These are phyloP conservation scores for Boletus vermiculosoides DNA, from an alignment of 768 basidiomycete species.

Conservation along the genomic window DNA sequence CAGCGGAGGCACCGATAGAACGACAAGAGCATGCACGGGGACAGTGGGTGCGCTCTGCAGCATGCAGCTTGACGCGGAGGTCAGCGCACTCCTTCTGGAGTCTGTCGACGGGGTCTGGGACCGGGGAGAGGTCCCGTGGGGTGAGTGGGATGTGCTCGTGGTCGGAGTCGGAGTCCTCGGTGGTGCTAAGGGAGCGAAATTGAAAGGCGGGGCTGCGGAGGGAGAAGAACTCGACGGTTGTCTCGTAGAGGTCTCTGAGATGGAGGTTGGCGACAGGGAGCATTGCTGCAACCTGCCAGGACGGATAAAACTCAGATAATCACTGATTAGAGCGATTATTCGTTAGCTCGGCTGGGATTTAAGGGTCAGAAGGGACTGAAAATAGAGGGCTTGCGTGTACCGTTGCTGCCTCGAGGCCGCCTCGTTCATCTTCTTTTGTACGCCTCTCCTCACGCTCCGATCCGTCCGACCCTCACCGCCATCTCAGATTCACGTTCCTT, in stretches of 20 bases:
- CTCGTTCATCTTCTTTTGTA: slow-evolving; percentile 3
- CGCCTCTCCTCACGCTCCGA: not conserved
- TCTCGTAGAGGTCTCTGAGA: slow-evolving; percentile 49
- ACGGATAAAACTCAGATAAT: slow-evolving; percentile 41
- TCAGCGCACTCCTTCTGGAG: slow-evolving; percentile 41
- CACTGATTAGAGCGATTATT: slow-evolving; percentile 26
- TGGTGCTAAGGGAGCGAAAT: slow-evolving; percentile 21
- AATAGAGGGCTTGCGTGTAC: slow-evolving; percentile 22
- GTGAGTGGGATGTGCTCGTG: slow-evolving; percentile 27
- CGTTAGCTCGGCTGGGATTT: slow-evolving; percentile 6
- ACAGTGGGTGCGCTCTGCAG: slow-evolving; percentile 36
- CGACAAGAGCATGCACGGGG: slow-evolving; percentile 33
- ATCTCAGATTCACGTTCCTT: not conserved
- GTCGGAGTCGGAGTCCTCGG: slow-evolving; percentile 31
- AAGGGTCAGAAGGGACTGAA: not conserved
- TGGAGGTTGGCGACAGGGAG: slow-evolving; percentile 46
- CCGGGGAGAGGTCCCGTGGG: slow-evolving; percentile 36
- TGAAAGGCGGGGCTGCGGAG: slow-evolving; percentile 40
- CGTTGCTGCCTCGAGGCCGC: slow-evolving; percentile 15
- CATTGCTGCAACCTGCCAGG: slow-evolving; percentile 33
- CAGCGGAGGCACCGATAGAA: slow-evolving; percentile 38
- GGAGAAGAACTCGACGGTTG: slow-evolving; percentile 59
- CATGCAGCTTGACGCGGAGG: slow-evolving; percentile 44
- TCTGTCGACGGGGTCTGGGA: slow-evolving; percentile 40
- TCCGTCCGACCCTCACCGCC: not conserved